Base-by-base conservation (phyloP, 129 eudicot species). In the Tagetes erecta region DNA sequence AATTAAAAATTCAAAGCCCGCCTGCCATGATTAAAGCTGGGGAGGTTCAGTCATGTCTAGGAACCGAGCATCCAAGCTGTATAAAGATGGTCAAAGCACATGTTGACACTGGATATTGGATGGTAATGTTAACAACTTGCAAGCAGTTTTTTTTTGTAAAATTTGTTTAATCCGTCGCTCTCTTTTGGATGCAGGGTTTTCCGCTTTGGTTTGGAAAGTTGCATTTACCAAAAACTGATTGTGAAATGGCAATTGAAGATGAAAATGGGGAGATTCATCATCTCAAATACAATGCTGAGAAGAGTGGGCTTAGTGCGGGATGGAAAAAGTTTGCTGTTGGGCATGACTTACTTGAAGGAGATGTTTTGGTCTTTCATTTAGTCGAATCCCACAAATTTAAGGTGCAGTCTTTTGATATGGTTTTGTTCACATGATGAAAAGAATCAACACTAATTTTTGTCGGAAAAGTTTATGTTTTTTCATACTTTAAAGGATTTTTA, bases 271-370 rank as follows among this genome's bases (percentile, higher is more conserved):
- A 79, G 60, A 76, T 70, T 49, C 79, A 78, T 81, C 82, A 80
- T 62, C 12, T 86, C 47, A 89, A 84, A 77, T 92, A 87, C 82
- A 69, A 82, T 69, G 76, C 95, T 45, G 69, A 81, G 6, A 85
- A 79, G 82, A 68, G 72, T 8, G 96, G 92, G 73, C 81, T 92
- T 35, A 86, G 98, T 75, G 98, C 86, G 9, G 98, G 98, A 37
- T 92, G 98, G 98, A 90, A 87, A 68, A 80, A 78, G 77, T 92
- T 87, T 83, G 86, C 88, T 34, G 72, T 74, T 62, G 86, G 76
- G 52, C 85, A 87, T 85, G 81, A 87, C 36, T 83, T 92, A 82
- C 70, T 78, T 41, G 96, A 87, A 64, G 96, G 96, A 71, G 96
- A 89, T 80, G 95, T 84, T 74, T 74, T 88, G 79, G 72, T 92